Conservation (phyloP, 2,329 filamentous ascomycete species). For the Fusarium tuaranense region DNA sequence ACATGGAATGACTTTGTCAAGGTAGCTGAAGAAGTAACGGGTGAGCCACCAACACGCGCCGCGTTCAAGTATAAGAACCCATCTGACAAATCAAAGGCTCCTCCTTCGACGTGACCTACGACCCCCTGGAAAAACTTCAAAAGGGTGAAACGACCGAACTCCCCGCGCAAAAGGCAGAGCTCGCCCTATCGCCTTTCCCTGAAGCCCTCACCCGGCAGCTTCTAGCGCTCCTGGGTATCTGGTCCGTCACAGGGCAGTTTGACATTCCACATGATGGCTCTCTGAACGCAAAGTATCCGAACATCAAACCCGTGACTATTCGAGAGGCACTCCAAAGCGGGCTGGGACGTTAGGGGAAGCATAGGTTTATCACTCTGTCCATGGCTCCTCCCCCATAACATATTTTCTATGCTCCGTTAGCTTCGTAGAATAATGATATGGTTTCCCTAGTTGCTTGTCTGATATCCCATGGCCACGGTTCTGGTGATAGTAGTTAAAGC, state of each 20-base stretch:
- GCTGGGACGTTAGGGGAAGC: neutral
- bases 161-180: neutral
- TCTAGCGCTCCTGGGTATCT: neutral
- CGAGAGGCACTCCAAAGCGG: neutral
- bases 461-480: too few relatives aligned
- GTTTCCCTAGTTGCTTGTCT: too few relatives aligned
- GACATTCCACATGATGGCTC: neutral
- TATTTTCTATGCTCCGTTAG: too few relatives aligned
- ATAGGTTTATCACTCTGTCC: neutral
- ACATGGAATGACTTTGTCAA: neutral
- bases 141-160: neutral
- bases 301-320: neutral
- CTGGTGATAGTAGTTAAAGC: too few relatives aligned
- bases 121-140: neutral
- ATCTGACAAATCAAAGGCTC: neutral
- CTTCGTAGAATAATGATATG: too few relatives aligned
- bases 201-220: neutral
- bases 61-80: too few relatives aligned
- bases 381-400: too few relatives aligned
- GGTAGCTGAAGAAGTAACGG: neutral
- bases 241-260: neutral
- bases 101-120: neutral
- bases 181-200: neutral
- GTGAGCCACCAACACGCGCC: neutral
- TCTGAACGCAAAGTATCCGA: neutral